A percentile compares a stretch with the other conserved stretches of the same genome.
Evolutionary conservation across 345 rosid genomes (phyloP).

Genomic region (Hibiscus mutabilis): DNA sequence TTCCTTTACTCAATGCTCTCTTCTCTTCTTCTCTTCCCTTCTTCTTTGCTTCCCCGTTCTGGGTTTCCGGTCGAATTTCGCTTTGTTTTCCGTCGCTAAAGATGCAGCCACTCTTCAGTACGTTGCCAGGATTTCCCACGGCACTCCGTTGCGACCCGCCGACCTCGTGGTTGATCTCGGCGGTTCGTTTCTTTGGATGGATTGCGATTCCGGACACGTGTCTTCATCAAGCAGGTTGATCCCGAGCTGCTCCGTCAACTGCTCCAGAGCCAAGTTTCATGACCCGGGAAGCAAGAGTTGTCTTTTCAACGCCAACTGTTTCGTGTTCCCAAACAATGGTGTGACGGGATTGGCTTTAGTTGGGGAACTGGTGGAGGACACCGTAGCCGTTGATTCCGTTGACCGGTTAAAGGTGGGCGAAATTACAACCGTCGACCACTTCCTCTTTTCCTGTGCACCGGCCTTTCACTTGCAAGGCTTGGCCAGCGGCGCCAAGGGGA

Average conservation of each 20-base stretch:
- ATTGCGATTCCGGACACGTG: slow-evolving; percentile 26
- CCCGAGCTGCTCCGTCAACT: slow-evolving; percentile 52
- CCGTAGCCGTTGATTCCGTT: slow-evolving; percentile 31
- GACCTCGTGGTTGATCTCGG: slow-evolving; percentile 54
- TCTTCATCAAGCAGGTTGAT: slow-evolving; percentile 18
- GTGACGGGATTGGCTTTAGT: slow-evolving; percentile 21
- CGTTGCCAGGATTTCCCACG: slow-evolving; percentile 38
- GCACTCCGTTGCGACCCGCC: slow-evolving; percentile 21
- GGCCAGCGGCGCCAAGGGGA: slow-evolving; percentile 41
- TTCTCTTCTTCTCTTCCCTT: slow-evolving; percentile 5
- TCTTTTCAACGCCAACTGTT: slow-evolving; percentile 23
- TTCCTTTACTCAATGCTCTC: slow-evolving; percentile 10
- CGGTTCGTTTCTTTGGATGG: slow-evolving; percentile 46
- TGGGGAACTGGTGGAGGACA: slow-evolving; percentile 45
- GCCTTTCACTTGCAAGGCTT: slow-evolving; percentile 37
- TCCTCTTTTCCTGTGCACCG: slow-evolving; percentile 42
- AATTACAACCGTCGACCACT: slow-evolving; percentile 18
- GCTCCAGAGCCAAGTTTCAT: slow-evolving; percentile 26
- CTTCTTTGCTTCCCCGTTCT: slow-evolving; percentile 13
- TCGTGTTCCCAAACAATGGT: slow-evolving; percentile 28
- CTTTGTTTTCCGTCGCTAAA: slow-evolving; percentile 38
- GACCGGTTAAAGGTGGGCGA: slow-evolving; percentile 13
- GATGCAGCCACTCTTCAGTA: slow-evolving; percentile 59
- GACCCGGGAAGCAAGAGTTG: slow-evolving; percentile 6
- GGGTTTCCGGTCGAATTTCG: slow-evolving; percentile 3